Evolutionary conservation across 495 filamentous ascomycete genomes (phyloP).

Genomic region (Parathielavia appendiculata): DNA sequence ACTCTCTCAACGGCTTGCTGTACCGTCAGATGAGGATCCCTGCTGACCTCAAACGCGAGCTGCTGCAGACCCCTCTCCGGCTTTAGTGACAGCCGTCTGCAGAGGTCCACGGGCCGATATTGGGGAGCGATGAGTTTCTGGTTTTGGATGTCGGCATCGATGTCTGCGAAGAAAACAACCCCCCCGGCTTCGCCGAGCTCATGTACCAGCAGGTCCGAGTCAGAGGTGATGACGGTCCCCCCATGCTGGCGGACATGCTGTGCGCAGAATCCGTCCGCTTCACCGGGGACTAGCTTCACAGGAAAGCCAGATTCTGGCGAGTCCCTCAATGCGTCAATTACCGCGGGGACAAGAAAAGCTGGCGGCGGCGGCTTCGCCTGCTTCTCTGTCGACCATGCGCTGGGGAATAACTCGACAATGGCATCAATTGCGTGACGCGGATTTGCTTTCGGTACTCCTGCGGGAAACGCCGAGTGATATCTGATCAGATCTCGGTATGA

Average conservation of each 20-base stretch:
- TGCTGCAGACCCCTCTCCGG: conserved; percentile 22
- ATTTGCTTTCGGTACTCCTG: conserved; percentile 17
- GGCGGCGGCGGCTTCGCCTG: conserved; percentile 45
- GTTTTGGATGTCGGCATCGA: conserved; percentile 25
- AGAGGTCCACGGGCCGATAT: conserved; percentile 36
- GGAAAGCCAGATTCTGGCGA: conserved; percentile 43
- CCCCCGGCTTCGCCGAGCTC: conserved; percentile 54
- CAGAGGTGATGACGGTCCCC: conserved; percentile 56
- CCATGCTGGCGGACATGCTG: conserved; percentile 45
- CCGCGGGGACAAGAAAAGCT: conserved; percentile 61
- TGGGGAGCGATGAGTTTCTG: conserved; percentile 33
- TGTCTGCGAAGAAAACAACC: conserved; percentile 55
- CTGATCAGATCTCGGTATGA: conserved; percentile 22
- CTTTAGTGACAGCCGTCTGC: conserved; percentile 33
- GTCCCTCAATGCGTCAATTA: conserved; percentile 56
- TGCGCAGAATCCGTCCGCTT: conserved; percentile 68
- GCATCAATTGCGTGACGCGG: not conserved
- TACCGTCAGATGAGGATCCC: conserved; percentile 31
- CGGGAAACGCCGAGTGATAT: conserved; percentile 20
- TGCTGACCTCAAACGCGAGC: conserved; percentile 40
- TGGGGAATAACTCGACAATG: conserved; percentile 21
- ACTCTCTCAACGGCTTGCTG: conserved; percentile 28
- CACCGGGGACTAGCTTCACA: conserved; percentile 57
- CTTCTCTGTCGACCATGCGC: conserved; percentile 9
- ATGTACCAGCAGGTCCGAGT: conserved; percentile 71